Evolutionary conservation across 2,329 filamentous ascomycete genomes (phyloP), one percentile per base, ranked within the genome.

Genomic region (Aulographum hederae): DNA sequence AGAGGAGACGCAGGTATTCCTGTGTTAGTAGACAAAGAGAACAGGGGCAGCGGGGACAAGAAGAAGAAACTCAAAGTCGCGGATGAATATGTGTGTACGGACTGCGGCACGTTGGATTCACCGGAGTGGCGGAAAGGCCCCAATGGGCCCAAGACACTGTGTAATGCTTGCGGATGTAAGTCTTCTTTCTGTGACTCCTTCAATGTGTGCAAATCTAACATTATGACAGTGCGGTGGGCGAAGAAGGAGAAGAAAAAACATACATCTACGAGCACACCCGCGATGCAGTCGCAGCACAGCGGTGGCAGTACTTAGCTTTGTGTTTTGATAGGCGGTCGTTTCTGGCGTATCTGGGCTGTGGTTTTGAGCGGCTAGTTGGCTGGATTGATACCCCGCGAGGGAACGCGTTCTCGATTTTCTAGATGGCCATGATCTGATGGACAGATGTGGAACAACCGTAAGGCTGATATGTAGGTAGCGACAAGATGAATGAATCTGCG

Each of bases 71-170:
- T 81, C 29, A 93, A 93, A 51, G 65, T 65, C 27, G 62, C 63
- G 6, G 67, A 93, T 47, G 85, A 94, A 60, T 94, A 94, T 48
- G 81, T 93, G 23, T 95, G 86, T 53, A 86, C 81, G 1, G 86
- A 94, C 52, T 95, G 86, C 55, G 85, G 86, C 61, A 94, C 82
- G 0, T 65, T 91, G 26, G 85, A 94, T 47, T 92, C 81, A 12
- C 86, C 86, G 0, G 86, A 95, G 59, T 95, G 86, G 86, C 68
- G 86, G 38, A 94, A 93, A 52, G 86, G 86, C 0, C 86, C 86
- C 0, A 81, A 71, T 39, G 86, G 86, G 2, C 85, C 85, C 1
- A 94, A 95, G 54, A 94, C 86, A 6, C 59, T 95, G 10, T 95
- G 86, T 55, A 95, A 95, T 57, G 86, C 86, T 5, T 95, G 86